A percentile compares a stretch with the other conserved stretches of the same genome.
phyloP scores from a whole-genome alignment of 305 asterid species.

The Andrographis paniculata region DNA sequence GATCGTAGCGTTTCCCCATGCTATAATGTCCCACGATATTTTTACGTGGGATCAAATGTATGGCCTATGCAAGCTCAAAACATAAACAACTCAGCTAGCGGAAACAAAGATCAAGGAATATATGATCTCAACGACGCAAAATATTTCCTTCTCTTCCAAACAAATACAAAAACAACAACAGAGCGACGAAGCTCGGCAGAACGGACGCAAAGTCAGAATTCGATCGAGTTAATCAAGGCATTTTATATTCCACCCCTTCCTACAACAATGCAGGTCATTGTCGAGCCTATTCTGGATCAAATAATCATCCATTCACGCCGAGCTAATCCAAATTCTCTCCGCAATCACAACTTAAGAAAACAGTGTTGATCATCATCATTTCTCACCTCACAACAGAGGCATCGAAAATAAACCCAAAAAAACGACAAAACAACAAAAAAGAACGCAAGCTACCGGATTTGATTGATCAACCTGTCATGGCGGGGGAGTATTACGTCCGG shows the following conservation, averaged over 20 bases:
- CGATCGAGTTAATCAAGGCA: not conserved
- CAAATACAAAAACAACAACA: too few relatives aligned
- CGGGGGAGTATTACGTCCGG: constrained; percentile 14
- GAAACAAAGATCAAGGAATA: not conserved
- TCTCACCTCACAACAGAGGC: constrained; percentile 26
- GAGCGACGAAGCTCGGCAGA: not conserved
- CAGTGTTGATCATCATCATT: constrained; percentile 17
- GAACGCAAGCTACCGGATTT: constrained; percentile 5
- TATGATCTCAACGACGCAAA: not conserved
- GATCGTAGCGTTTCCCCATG: not conserved
- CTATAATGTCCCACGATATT: not conserved
- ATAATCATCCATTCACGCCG: not conserved
- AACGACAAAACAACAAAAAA: too few relatives aligned
- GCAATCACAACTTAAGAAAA: constrained; percentile 17
- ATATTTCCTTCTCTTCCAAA: not conserved
- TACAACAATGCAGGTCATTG: not conserved
- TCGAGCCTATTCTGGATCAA: not conserved
- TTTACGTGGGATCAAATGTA: not conserved
- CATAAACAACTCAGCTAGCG: not conserved
- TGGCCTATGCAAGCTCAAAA: not conserved
- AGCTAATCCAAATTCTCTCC: constrained; percentile 9
- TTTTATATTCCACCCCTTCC: not conserved
- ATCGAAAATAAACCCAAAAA: constrained; percentile 13
- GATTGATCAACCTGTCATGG: constrained; percentile 22
- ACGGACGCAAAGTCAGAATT: not conserved